Evolutionary conservation across 1,284 basidiomycete species (phyloP).

Genomic region (Sanguinoderma infundibulare): DNA sequence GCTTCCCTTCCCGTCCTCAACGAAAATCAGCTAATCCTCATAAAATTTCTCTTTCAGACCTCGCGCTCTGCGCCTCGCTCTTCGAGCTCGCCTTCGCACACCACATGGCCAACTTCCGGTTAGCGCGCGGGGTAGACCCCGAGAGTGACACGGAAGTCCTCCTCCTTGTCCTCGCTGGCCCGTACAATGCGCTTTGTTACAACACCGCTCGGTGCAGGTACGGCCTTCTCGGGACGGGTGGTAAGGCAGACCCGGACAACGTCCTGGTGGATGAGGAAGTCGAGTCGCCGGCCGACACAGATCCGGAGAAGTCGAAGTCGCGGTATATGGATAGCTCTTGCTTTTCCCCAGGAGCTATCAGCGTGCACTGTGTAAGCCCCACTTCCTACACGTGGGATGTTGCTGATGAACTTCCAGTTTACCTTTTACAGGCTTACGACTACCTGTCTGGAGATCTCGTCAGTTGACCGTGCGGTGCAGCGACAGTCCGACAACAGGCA

Average conservation of each 20-base stretch:
- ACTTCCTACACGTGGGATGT: background rate
- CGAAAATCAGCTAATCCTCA: slow-evolving; percentile 80
- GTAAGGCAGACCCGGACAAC: slow-evolving; percentile 37
- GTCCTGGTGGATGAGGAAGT: slow-evolving; percentile 38
- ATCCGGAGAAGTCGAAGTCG: slow-evolving; percentile 43
- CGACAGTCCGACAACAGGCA: slow-evolving; percentile 94
- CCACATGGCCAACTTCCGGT: slow-evolving; percentile 45
- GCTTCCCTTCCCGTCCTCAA: slow-evolving; percentile 75
- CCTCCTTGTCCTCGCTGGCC: slow-evolving; percentile 81
- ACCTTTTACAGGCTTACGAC: slow-evolving; percentile 88
- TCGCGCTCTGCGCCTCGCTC: slow-evolving; percentile 63
- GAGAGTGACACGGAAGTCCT: slow-evolving; percentile 38
- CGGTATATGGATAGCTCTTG: slow-evolving; percentile 89
- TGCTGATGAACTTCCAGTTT: slow-evolving; percentile 60
- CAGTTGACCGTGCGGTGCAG: slow-evolving; percentile 85
- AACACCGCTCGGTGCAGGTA: slow-evolving; percentile 59
- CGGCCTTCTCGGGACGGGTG: slow-evolving; percentile 37
- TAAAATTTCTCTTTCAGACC: slow-evolving; percentile 71
- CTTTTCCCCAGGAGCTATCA: slow-evolving; percentile 88
- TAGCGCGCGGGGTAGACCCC: slow-evolving; percentile 35
- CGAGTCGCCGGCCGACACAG: slow-evolving; percentile 19
- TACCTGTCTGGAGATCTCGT: slow-evolving; percentile 83
- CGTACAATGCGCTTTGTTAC: slow-evolving; percentile 73
- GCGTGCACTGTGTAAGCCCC: slow-evolving; percentile 82
- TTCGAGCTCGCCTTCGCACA: slow-evolving; percentile 66